Conservation (phyloP, 2,329 filamentous ascomycete genomes). For the Fusarium praegraminearum region DNA sequence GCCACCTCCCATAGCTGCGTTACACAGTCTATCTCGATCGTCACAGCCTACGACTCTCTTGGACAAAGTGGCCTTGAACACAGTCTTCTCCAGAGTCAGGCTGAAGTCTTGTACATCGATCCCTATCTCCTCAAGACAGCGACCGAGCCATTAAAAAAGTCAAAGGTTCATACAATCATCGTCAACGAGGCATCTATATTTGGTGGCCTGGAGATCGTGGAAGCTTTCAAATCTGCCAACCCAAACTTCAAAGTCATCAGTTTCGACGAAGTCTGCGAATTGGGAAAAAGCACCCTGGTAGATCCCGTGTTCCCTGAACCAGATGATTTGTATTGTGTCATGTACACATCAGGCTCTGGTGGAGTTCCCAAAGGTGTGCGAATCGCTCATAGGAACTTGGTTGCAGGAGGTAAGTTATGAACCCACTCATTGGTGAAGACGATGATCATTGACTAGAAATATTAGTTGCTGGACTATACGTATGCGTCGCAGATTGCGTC, state of each 20-base stretch:
- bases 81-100: slow-evolving; percentile 84
- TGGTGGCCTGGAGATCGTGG: slow-evolving; percentile 61
- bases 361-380: slow-evolving; percentile 89
- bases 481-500: slow-evolving; percentile 81
- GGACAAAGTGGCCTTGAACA: slow-evolving; percentile 86
- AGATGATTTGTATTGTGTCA: slow-evolving; percentile 83
- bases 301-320: slow-evolving; percentile 77
- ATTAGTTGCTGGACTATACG: slow-evolving; percentile 79
- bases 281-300: slow-evolving; percentile 73
- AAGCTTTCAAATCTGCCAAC: slow-evolving; percentile 67
- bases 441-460: rapidly evolving
- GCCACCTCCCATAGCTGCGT: slow-evolving; percentile 80
- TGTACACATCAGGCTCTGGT: slow-evolving; percentile 90
- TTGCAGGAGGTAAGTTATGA: slow-evolving; percentile 68
- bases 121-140: slow-evolving; percentile 77
- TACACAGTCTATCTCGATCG: slow-evolving; percentile 89
- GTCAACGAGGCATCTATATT: slow-evolving; percentile 71
- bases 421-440: neutral
- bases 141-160: slow-evolving; percentile 65
- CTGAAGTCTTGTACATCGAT: slow-evolving; percentile 87
- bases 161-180: slow-evolving; percentile 68
- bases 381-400: slow-evolving; percentile 82
- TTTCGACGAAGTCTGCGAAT: slow-evolving; percentile 63
- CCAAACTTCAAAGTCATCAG: slow-evolving; percentile 65
- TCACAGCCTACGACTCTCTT: slow-evolving; percentile 94